phyloP scores from a whole-genome alignment of 495 filamentous ascomycete species.

The Bathelium albidoporum region DNA sequence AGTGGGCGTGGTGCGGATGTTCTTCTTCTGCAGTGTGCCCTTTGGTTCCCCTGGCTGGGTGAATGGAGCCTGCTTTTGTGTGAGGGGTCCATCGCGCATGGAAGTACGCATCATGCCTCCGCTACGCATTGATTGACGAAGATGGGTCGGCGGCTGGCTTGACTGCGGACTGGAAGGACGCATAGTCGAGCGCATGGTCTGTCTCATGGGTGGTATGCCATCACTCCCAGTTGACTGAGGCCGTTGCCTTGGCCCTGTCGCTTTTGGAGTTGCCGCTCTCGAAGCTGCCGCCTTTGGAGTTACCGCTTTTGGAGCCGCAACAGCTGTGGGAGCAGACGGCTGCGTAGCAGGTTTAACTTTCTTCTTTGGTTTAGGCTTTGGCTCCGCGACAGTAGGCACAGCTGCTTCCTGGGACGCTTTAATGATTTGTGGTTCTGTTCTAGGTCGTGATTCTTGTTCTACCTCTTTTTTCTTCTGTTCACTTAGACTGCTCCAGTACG shows the following conservation, averaged over 20 bases:
- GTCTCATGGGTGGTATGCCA: constrained; percentile 12
- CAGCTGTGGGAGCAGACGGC: constrained; percentile 23
- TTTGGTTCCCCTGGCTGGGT: constrained; percentile 16
- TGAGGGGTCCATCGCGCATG: constrained; percentile 27
- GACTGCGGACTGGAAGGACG: neutral
- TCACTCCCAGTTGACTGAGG: constrained; percentile 8
- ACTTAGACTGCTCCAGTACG: constrained; percentile 54
- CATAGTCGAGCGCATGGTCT: constrained; percentile 13
- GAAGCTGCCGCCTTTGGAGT: constrained; percentile 11
- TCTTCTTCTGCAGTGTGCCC: constrained; percentile 30
- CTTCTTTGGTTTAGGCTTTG: constrained; percentile 34
- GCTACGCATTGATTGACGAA: constrained; percentile 25
- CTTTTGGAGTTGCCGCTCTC: neutral
- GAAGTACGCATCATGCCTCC: constrained; percentile 30
- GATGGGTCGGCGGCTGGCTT: constrained; percentile 22
- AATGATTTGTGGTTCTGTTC: constrained; percentile 32
- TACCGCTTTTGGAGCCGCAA: neutral
- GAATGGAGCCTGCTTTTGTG: constrained; percentile 12
- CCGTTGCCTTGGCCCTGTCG: constrained; percentile 13
- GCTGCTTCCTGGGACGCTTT: constrained; percentile 31
- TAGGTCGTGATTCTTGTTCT: constrained; percentile 38
- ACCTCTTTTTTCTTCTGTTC: constrained; percentile 46
- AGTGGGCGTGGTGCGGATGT: constrained; percentile 7
- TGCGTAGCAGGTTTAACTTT: constrained; percentile 27
- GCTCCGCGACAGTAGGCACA: constrained; percentile 12